Evolutionary conservation across 2,329 filamentous ascomycete species (phyloP).

Genomic region (Alternaria solani): DNA sequence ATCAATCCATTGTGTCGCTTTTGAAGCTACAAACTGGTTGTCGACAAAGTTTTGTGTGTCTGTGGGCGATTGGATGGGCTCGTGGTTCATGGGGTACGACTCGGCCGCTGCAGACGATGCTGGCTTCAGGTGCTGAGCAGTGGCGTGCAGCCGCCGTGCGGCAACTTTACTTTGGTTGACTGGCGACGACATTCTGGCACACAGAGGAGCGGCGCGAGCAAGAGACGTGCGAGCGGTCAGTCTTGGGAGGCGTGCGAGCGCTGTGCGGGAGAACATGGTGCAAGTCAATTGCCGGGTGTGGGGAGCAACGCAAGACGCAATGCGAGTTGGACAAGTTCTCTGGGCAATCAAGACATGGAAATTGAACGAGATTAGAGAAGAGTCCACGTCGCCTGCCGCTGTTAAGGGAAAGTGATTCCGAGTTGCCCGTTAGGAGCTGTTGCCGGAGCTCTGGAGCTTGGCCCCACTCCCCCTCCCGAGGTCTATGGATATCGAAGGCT

Average conservation of each 20-base stretch:
- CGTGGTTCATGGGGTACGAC: conserved; percentile 74
- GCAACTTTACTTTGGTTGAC: conserved; percentile 51
- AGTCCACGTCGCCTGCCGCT: conserved; percentile 20
- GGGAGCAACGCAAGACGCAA: conserved; percentile 13
- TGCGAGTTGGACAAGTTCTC: background rate
- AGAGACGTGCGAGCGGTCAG: conserved; percentile 50
- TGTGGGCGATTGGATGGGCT: conserved; percentile 70
- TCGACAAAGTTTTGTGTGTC: conserved; percentile 84
- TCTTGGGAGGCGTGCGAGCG: conserved; percentile 53
- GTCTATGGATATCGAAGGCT: conserved; percentile 19
- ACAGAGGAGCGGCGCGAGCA: conserved; percentile 46
- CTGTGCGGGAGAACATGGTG: conserved; percentile 57
- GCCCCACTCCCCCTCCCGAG: conserved; percentile 18
- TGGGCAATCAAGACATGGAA: background rate
- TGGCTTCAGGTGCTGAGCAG: conserved; percentile 60
- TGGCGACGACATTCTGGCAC: conserved; percentile 51
- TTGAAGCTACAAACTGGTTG: conserved; percentile 77
- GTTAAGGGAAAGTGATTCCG: conserved; percentile 27
- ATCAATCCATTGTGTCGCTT: conserved; percentile 77
- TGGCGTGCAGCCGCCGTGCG: conserved; percentile 62
- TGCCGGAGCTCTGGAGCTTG: conserved; percentile 9
- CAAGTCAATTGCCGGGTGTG: conserved; percentile 26
- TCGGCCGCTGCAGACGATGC: conserved; percentile 61
- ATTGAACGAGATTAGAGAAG: background rate
- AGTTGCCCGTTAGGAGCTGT: conserved; percentile 14